These are phyloP conservation scores for Spergularia bocconei DNA, from an alignment of 148 eudicot species.

Conservation along the genomic window DNA sequence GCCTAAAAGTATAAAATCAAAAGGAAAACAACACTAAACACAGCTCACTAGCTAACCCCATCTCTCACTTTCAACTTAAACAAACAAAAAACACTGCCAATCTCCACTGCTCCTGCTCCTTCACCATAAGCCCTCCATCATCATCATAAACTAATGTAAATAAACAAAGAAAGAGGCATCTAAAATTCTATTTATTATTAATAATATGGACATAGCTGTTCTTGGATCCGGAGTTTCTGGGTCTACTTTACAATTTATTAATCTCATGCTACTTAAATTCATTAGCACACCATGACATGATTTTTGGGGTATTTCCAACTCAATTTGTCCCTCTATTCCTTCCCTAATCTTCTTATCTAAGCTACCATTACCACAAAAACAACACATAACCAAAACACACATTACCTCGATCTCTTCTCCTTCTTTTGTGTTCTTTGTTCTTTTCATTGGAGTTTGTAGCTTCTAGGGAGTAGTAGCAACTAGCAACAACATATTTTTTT, in stretches of 20 bases:
- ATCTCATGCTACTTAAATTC: slow-evolving; percentile 18
- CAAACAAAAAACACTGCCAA: slow-evolving; percentile 19
- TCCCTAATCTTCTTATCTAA: slow-evolving; percentile 12
- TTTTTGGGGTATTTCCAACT: slow-evolving; percentile 29
- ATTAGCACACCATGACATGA: slow-evolving; percentile 11
- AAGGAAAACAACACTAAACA: slow-evolving; percentile 14
- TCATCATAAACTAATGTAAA: slow-evolving; percentile 32
- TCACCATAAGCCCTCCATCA: neutral
- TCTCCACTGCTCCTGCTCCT: neutral
- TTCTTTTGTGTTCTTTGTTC: slow-evolving; percentile 30
- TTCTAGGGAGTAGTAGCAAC: slow-evolving; percentile 29
- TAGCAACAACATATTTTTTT: slow-evolving; percentile 7
- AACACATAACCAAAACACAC: slow-evolving; percentile 13
- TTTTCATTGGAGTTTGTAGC: slow-evolving; percentile 62
- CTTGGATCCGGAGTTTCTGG: slow-evolving; percentile 87
- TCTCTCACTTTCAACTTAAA: slow-evolving; percentile 23
- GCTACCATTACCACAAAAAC: slow-evolving; percentile 11
- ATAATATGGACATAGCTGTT: slow-evolving; percentile 70
- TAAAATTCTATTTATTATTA: slow-evolving; percentile 41
- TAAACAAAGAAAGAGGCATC: slow-evolving; percentile 28
- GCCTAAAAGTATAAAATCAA: slow-evolving; percentile 12
- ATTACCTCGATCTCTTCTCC: slow-evolving; percentile 21
- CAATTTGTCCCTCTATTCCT: slow-evolving; percentile 33
- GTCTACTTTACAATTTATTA: slow-evolving; percentile 28
- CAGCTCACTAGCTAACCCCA: slow-evolving; percentile 19